phyloP scores from a whole-genome alignment of 2,329 filamentous ascomycete genomes.

The Thelonectria olida region DNA sequence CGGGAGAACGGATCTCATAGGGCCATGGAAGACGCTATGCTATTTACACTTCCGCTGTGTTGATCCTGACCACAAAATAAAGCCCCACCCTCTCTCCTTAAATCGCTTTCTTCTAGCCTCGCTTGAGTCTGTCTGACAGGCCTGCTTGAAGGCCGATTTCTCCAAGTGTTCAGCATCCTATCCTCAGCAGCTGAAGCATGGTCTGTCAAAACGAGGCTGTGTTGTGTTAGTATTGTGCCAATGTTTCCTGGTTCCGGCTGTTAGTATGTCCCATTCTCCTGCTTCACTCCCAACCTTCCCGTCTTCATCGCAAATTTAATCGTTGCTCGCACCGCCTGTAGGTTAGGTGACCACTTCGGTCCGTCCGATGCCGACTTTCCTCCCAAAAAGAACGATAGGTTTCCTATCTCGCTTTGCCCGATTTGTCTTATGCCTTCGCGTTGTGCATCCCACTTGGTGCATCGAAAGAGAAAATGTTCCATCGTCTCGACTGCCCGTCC shows the following conservation, averaged over 20 bases:
- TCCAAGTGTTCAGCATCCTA: constrained; percentile 31
- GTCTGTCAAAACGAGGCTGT: constrained; percentile 7
- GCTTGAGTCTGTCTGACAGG: no score
- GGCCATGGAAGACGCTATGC: no score
- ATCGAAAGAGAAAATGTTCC: background rate
- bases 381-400: background rate
- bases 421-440: background rate
- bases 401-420: background rate
- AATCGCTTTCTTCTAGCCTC: no score
- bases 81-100: no score
- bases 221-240: no score
- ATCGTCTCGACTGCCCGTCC: background rate
- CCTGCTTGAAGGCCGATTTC: constrained; percentile 23
- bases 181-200: constrained; percentile 23
- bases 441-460: background rate
- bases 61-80: no score
- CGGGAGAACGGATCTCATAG: no score
- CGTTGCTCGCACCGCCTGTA: background rate
- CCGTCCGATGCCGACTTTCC: background rate
- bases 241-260: background rate
- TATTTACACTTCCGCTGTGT: no score
- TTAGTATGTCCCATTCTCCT: background rate
- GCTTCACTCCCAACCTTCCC: no score
- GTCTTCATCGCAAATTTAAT: background rate
- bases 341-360: background rate